Base-by-base conservation (phyloP, 2,329 filamentous ascomycete species). In the Penicillium janthinellum region DNA sequence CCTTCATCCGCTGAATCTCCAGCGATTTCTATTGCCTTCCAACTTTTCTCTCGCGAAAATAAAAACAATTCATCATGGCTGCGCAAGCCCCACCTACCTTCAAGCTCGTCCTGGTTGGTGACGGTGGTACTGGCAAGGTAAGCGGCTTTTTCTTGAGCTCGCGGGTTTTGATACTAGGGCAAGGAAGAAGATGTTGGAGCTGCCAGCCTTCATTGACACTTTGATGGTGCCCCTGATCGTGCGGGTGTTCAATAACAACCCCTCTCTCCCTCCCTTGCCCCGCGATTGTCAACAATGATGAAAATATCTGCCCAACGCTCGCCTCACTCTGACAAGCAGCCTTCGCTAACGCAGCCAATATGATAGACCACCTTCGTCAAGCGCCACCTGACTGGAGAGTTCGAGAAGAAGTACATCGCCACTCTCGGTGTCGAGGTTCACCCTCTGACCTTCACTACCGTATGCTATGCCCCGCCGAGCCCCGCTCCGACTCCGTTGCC, bases 381-480 rank as follows among this genome's bases (percentile, higher is more conserved):
- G 90, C 95, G 95, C 78, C 95, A 99, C 84, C 88, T 98, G 88
- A 99, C 95, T 78, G 95, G 95, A 80, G 95, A 99, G 81, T 99
- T 99, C 79, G 95, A 99, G 85, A 99, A 99, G 90, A 99, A 98
- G 86, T 99, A 99, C 85, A 98, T 99, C 81, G 95, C 95, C 75
- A 99, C 95, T 62, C 91, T 99, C 69, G 95, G 95, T 90, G 95
- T 99, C 79, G 95, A 99, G 82, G 95, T 99, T 70, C 95, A 99
- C 86, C 95, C 95, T 79, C 91, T 99, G 69, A 90, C 89, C 75
- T 99, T 99, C 88, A 92, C 89, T 75, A 98, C 94, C 79, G 93
- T 98, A 92, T 84, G 92, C 85, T 97, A 91, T 84, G 92, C 85
- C 73, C 69, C 70, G 68, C 71, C 70, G 60, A 70, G 57, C 73